Conservation (phyloP, 2,329 filamentous ascomycete species). For the Colletotrichum lini region DNA sequence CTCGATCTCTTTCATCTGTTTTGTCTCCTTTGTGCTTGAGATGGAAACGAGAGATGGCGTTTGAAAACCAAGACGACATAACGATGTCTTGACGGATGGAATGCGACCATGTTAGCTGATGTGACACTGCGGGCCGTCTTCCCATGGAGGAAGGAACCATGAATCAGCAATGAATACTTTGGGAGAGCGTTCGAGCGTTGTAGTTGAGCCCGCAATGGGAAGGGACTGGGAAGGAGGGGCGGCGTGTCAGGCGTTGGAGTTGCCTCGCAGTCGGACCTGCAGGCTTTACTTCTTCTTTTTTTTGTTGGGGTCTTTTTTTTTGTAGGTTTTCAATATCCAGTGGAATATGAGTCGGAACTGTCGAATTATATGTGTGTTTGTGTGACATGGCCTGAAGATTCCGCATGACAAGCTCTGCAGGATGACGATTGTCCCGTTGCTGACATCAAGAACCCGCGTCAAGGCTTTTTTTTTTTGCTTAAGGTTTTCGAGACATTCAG, state of each 20-base stretch:
- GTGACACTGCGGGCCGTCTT: slow-evolving; percentile 8
- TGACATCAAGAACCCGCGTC: neutral
- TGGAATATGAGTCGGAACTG: slow-evolving; percentile 30
- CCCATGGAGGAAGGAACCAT: slow-evolving; percentile 21
- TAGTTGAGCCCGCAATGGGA: slow-evolving; percentile 26
- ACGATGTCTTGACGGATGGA: slow-evolving; percentile 38
- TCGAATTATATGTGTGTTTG: neutral
- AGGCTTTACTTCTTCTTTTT: slow-evolving; percentile 20
- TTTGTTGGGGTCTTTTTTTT: slow-evolving; percentile 28
- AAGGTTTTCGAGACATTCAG: too few species aligned
- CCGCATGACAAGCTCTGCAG: neutral
- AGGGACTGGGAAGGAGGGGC: slow-evolving; percentile 6
- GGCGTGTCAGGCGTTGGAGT: slow-evolving; percentile 39
- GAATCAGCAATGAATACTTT: slow-evolving; percentile 40
- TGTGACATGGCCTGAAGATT: neutral
- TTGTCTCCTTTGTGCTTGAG: slow-evolving; percentile 13
- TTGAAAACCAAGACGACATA: slow-evolving; percentile 31
- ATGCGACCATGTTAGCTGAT: slow-evolving; percentile 33
- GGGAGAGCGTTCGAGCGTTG: slow-evolving; percentile 38
- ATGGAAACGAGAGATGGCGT: slow-evolving; percentile 42
- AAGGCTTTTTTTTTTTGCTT: too few species aligned
- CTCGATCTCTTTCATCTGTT: neutral
- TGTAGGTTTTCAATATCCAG: slow-evolving; percentile 41
- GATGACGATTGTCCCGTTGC: neutral
- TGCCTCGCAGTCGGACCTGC: slow-evolving; percentile 35